Base-by-base conservation (phyloP, 306 rosid species). In the Trifolium fragiferum region DNA sequence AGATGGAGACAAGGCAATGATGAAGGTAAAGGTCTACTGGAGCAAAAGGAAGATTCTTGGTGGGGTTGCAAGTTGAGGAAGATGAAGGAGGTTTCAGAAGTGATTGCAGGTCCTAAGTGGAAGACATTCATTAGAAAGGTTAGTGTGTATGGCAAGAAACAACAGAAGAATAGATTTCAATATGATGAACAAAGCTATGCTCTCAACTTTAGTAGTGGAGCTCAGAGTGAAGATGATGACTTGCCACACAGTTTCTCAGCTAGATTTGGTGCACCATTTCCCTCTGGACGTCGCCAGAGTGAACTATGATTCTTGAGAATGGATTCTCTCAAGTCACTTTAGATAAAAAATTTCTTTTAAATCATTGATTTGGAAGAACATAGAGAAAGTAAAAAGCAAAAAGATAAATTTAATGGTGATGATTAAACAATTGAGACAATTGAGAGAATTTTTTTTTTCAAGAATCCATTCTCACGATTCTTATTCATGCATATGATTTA, bases 171-270 rank as follows among this genome's bases (percentile, higher is more conserved):
- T 10, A 79, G 79, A 74, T 87, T 87, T 72, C 90, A 75, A 59
- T 92, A 90, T 55, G 96, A 92, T 69, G 80, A 89, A 23, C 84
- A 82, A 10, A 87, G 90, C 78, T 92, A 92, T 75, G 92, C 90
- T 65, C 89, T 90, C 41, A 90, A 90, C 75, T 90, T 90, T 69
- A 84, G 84, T 50, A 61, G 82, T 16, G 88, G 85, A 13, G 51
- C 68, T 25, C 85, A 68, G 15, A 74, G 82, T 21, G 90, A 79
- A 70, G 90, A 85, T 35, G 90, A 74, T 9, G 83, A 74, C 30
- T 75, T 76, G 54, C 85, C 78, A 40, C 82, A 71, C n/a, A 80
- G 76, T 70, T 88, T 85, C 79, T 73, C 89, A 7, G 59, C 87
- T 8, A 83, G 91, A 74, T 91, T 79, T 70, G 51, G 82, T 21